These are phyloP conservation scores for Priceomyces fermenticarens DNA, from an alignment of 805 yeast species.

Conservation along the genomic window DNA sequence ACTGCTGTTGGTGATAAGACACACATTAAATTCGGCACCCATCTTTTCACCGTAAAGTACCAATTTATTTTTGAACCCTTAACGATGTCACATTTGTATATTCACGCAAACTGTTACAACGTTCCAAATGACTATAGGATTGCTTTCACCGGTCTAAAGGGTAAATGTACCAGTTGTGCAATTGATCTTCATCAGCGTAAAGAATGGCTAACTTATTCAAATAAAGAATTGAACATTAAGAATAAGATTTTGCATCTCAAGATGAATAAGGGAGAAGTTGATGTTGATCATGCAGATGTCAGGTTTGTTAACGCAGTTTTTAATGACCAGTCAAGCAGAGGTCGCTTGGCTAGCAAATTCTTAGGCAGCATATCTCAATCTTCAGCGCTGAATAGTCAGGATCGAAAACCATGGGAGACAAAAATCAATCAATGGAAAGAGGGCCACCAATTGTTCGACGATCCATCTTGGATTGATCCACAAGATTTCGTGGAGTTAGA, in stretches of 20 bases:
- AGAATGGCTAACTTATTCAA: slow-evolving; percentile 33
- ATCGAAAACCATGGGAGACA: neutral
- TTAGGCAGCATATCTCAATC: slow-evolving; percentile 5
- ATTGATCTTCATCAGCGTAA: slow-evolving; percentile 42
- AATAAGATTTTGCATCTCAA: slow-evolving; percentile 49
- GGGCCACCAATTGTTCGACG: slow-evolving; percentile 24
- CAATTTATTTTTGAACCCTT: slow-evolving; percentile 39
- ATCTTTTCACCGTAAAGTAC: slow-evolving; percentile 40
- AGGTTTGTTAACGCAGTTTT: slow-evolving; percentile 64
- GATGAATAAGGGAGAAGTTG: slow-evolving; percentile 67
- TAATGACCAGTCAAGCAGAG: slow-evolving; percentile 46
- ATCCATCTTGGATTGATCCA: slow-evolving; percentile 62
- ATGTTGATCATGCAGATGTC: slow-evolving; percentile 64
- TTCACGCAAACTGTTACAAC: slow-evolving; percentile 24
- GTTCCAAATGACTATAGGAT: slow-evolving; percentile 20
- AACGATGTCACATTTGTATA: slow-evolving; percentile 33
- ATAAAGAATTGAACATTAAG: slow-evolving; percentile 33
- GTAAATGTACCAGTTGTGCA: slow-evolving; percentile 28
- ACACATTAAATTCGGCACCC: slow-evolving; percentile 36
- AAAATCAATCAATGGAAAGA: slow-evolving; percentile 10
- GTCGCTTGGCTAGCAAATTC: slow-evolving; percentile 19
- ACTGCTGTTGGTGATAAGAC: slow-evolving; percentile 16
- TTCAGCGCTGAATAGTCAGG: slow-evolving; percentile 1
- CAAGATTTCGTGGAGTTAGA: slow-evolving; percentile 78
- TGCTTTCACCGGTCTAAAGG: slow-evolving; percentile 39